A percentile compares a stretch with the other conserved stretches of the same genome.
phyloP scores from a whole-genome alignment of 2,329 filamentous ascomycete genomes.

The Lasiodiplodia gonubiensis region DNA sequence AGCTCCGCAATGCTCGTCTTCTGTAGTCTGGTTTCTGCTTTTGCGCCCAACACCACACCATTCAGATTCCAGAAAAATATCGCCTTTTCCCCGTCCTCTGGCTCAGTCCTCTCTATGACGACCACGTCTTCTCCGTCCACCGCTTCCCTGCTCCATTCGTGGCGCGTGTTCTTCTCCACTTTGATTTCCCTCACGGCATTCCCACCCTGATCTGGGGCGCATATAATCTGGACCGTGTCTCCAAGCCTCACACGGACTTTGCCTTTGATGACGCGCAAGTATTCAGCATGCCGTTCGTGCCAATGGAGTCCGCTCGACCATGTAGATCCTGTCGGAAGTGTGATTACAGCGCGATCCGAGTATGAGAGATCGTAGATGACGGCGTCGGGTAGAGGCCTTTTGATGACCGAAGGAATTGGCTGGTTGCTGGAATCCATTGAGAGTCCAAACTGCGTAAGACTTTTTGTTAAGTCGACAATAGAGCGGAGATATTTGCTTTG shows the following conservation, averaged over 20 bases:
- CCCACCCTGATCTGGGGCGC: conserved; percentile 29
- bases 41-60: conserved; percentile 45
- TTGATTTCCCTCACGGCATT: conserved; percentile 38
- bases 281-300: conserved; percentile 56
- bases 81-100: conserved; percentile 53
- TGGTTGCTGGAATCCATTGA: neutral
- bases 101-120: conserved; percentile 56
- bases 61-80: conserved; percentile 60
- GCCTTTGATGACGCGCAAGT: conserved; percentile 51
- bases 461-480: neutral
- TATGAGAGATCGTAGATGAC: conserved; percentile 13
- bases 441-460: neutral
- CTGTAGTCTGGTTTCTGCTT: neutral
- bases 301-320: conserved; percentile 60
- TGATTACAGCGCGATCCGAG: conserved; percentile 48
- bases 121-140: conserved; percentile 44
- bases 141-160: conserved; percentile 55
- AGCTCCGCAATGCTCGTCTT: no score
- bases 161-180: conserved; percentile 47
- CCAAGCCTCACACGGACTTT: conserved; percentile 39
- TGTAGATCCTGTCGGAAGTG: conserved; percentile 49
- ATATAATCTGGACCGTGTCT: conserved; percentile 26
- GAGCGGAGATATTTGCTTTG: neutral
- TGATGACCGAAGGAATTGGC: neutral
- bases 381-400: neutral